Conservation (phyloP, 768 basidiomycete genomes). For the Boletellus ananiceps region DNA sequence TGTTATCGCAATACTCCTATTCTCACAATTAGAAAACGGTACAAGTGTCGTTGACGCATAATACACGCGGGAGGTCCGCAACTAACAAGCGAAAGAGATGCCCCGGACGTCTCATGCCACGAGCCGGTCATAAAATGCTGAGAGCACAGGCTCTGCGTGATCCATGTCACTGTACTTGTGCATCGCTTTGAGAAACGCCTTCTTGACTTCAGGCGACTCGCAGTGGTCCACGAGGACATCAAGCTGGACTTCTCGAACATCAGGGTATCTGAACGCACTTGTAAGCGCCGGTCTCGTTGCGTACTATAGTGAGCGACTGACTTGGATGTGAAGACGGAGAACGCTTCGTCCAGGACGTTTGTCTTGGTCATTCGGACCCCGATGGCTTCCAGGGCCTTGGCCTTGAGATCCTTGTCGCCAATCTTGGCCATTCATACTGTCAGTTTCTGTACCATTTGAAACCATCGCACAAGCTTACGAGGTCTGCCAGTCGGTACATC, state of each 20-base stretch:
- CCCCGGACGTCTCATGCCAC: not conserved
- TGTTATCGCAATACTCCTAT: too few species aligned
- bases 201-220: slow-evolving; percentile 12
- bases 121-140: slow-evolving; percentile 15
- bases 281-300: not conserved
- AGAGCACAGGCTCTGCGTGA: slow-evolving; percentile 12
- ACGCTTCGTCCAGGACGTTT: slow-evolving; percentile 24
- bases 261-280: slow-evolving; percentile 11
- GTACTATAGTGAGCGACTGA: not conserved
- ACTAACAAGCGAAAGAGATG: not conserved
- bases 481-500: slow-evolving; percentile 33
- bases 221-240: slow-evolving; percentile 7
- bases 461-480: slow-evolving; percentile 14
- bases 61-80: not conserved
- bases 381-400: slow-evolving; percentile 17
- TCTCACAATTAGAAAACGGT: not conserved
- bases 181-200: slow-evolving; percentile 10
- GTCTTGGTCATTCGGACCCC: slow-evolving; percentile 6
- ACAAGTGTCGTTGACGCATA: not conserved
- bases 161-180: not conserved
- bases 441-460: not conserved
- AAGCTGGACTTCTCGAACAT: slow-evolving; percentile 17
- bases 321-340: slow-evolving; percentile 27
- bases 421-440: slow-evolving; percentile 1
- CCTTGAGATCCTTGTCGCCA: slow-evolving; percentile 16